Evolutionary conservation across 768 basidiomycete species (phyloP).

Genomic region (Amanita thiersii): DNA sequence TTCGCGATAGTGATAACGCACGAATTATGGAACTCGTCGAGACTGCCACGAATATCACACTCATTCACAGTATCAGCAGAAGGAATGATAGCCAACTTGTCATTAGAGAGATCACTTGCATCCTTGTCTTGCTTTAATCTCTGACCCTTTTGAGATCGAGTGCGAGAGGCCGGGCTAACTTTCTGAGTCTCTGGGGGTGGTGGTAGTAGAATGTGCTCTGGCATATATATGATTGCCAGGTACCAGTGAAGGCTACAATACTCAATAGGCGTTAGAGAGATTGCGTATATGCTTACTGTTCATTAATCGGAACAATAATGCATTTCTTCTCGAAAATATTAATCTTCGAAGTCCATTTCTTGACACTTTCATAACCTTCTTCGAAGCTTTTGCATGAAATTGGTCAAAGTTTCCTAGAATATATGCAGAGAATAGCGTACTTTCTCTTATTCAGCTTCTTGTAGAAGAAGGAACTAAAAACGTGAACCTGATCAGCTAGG

Average conservation of each 20-base stretch:
- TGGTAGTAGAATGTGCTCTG: constrained; percentile 51
- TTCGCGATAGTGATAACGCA: constrained; percentile 16
- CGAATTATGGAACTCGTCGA: constrained; percentile 18
- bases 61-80: constrained; percentile 26
- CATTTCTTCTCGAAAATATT: constrained; percentile 89
- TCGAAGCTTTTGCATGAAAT: constrained; percentile 26
- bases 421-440: constrained; percentile 24
- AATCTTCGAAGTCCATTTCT: constrained; percentile 90
- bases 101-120: constrained; percentile 10
- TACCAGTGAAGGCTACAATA: constrained; percentile 87
- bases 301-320: constrained; percentile 93
- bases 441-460: constrained; percentile 78
- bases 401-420: not conserved
- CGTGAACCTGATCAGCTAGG: constrained; percentile 67
- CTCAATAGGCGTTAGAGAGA: not conserved
- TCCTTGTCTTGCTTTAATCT: constrained; percentile 8
- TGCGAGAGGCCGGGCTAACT: constrained; percentile 1
- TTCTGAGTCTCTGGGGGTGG: constrained; percentile 12
- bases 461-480: constrained; percentile 98
- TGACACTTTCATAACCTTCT: constrained; percentile 76
- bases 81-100: constrained; percentile 10
- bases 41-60: constrained; percentile 12
- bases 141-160: constrained; percentile 7
- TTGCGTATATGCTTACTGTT: constrained; percentile 50
- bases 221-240: constrained; percentile 86